Evolutionary conservation across 2,329 filamentous ascomycete species (phyloP), one percentile per base, ranked within the genome.

Genomic region (Reticulascus tulasneorum): DNA sequence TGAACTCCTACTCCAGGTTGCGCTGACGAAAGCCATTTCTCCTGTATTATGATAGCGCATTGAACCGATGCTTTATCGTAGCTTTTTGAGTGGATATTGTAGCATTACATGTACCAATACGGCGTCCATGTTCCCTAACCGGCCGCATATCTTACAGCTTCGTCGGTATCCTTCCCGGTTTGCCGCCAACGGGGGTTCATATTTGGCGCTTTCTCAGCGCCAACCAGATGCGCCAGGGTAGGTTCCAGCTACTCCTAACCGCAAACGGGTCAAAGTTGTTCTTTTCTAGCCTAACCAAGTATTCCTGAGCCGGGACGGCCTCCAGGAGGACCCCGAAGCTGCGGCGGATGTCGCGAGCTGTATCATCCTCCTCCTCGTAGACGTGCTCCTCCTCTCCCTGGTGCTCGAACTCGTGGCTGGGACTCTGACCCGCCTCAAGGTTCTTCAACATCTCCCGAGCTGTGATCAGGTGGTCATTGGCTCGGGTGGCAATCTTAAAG

Each of bases 381-480:
- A 67, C 54, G 49, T 79, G 75, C 23, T 84, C 86, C 33, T 80
- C 80, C 54, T 95, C 88, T 20, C 80, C 77, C 42, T 84, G 75
- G 54, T 96, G 86, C 62, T 97, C 91, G 57, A 91, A 96, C 6
- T 86, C 87, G 56, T 96, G 91, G 0, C 84, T 87, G 0, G 86
- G 77, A 31, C 79, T 81, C 48, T 84, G 65, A 2, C 89, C 87
- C 5, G 79, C 80, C 35, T 78, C 78, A 15, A 95, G 65, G 51
- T 86, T 87, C 53, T 80, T 82, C 42, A 97, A 62, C 89, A 98
- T 95, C 58, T 95, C 87, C 40, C 89, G 73, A 3, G 86, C 91
- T 0, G 91, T 97, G 48, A 96, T 94, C 22, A 98, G 69, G 61
- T 98, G 93, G 57, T 98, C 93, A 54, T 94, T 94, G 7, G 93